Percentiles rank a stretch among this genome's conserved stretches.
Evolutionary conservation across 140 eudicot genomes (phyloP).

Genomic region (Cichorium intybus): DNA sequence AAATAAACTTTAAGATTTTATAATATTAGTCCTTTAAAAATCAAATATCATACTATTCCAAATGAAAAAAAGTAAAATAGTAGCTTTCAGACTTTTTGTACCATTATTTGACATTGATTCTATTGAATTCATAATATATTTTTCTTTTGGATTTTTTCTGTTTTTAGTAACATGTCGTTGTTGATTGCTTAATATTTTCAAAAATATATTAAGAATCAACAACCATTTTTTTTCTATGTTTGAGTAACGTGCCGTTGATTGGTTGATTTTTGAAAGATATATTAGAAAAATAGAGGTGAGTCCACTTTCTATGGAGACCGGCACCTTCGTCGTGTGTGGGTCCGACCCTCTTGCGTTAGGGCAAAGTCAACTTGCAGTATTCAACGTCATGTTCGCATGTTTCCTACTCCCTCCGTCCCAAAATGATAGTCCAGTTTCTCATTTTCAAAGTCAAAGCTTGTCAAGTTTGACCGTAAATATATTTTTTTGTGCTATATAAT

Average conservation of each 20-base stretch:
- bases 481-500: too few relatives aligned
- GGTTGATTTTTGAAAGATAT: too few relatives aligned
- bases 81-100: too few relatives aligned
- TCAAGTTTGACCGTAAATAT: too few relatives aligned
- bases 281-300: slow-evolving; percentile 14
- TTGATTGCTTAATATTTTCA: slow-evolving; percentile 18
- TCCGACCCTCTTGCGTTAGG: slow-evolving; percentile 16
- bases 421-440: too few relatives aligned
- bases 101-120: background rate
- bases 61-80: background rate
- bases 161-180: slow-evolving; percentile 23
- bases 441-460: too few relatives aligned
- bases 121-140: background rate
- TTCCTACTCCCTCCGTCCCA: too few relatives aligned
- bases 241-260: too few relatives aligned
- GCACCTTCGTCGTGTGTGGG: slow-evolving; percentile 37
- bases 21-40: background rate
- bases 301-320: slow-evolving; percentile 5
- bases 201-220: background rate
- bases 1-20: background rate
- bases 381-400: slow-evolving; percentile 36
- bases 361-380: slow-evolving; percentile 35
- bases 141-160: background rate
- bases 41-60: background rate
- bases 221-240: too few relatives aligned